Base-by-base conservation (phyloP, 202 grass and related monocot species). In the Setaria italica region DNA sequence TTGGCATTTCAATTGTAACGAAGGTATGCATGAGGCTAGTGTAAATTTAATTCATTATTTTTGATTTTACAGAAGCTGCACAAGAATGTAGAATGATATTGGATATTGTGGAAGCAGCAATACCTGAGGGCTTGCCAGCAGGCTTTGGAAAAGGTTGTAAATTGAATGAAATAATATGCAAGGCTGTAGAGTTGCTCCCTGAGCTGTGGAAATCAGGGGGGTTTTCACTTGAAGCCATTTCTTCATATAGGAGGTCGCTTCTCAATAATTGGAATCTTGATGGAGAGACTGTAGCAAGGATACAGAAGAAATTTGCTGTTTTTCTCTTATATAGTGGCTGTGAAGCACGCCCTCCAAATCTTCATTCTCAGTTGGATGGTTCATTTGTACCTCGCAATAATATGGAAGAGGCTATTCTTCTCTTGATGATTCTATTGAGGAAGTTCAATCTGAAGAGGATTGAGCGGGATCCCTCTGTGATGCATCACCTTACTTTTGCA, bases 331-430 rank as follows among this genome's bases (percentile, higher is more conserved):
- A 99, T 65, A 91, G 94, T 84, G 94, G 97, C 5, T 94, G 87
- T 19, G 97, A 99, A 82, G 92, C 94, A 74, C 88, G 82, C n/a
- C 89, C 92, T 78, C 97, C 90, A 80, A 93, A 94, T 81, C 89
- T 99, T 77, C 88, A 93, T 70, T 94, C 87, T 80, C 97, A 99
- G 85, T 87, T 92, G 68, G 94, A 94, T 66, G 85, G 90, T 86
- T 92, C 90, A 19, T 97, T 96, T 90, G 90, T 97, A 67, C 97
- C 97, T 72, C 86, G 46, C 63, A 99, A 99, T 48, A 99, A 97
- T 88, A 87, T 85, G 49, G 97, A 99, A 91, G 97, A 99, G 74
- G 97, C 97, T 76, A 91, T 91, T 92, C 88, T 99, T 87, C 85
- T 99, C 79, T 79, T 99, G 78, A 88, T 94, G 79, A 91, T 99